These are phyloP conservation scores for Yamadazyma olivae DNA, from an alignment of 805 yeast species.

Conservation along the genomic window DNA sequence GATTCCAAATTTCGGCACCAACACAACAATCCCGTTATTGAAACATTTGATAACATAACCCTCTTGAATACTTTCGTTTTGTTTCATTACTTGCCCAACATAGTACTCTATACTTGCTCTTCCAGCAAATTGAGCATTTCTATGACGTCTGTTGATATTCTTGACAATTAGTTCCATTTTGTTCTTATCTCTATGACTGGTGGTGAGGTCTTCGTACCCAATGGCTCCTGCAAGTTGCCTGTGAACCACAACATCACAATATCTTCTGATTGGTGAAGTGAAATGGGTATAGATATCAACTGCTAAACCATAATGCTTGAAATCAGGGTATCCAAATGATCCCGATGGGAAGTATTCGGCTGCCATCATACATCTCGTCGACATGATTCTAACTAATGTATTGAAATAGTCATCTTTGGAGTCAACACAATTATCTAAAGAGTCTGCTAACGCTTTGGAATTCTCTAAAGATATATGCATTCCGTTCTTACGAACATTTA, in stretches of 20 bases:
- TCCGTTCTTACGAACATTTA: constrained; percentile 69
- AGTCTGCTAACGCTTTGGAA: constrained; percentile 89
- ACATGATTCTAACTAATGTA: constrained; percentile 91
- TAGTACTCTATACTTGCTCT: constrained; percentile 96
- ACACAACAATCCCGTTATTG: constrained; percentile 89
- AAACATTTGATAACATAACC: constrained; percentile 92
- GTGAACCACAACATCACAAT: constrained; percentile 97
- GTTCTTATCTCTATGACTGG: constrained; percentile 79
- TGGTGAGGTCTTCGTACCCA: constrained; percentile 81
- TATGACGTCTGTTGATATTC: constrained; percentile 89
- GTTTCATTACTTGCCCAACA: constrained; percentile 96
- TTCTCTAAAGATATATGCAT: constrained; percentile 76
- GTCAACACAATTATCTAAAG: constrained; percentile 85
- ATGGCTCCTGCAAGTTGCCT: constrained; percentile 98
- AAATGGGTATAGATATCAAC: constrained; percentile 97
- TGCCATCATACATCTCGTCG: constrained; percentile 98
- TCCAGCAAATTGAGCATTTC: constrained; percentile 99
- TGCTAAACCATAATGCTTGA: constrained; percentile 95
- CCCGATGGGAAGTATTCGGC: constrained; percentile 97
- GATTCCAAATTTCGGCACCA: constrained; percentile 94
- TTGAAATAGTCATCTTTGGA: constrained; percentile 85
- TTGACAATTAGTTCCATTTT: constrained; percentile 87
- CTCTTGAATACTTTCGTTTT: constrained; percentile 73
- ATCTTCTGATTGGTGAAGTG: constrained; percentile 97
- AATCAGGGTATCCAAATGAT: constrained; percentile 83